These are phyloP conservation scores for Colletotrichum abscissum DNA, from an alignment of 2,329 filamentous ascomycete species.

Conservation along the genomic window DNA sequence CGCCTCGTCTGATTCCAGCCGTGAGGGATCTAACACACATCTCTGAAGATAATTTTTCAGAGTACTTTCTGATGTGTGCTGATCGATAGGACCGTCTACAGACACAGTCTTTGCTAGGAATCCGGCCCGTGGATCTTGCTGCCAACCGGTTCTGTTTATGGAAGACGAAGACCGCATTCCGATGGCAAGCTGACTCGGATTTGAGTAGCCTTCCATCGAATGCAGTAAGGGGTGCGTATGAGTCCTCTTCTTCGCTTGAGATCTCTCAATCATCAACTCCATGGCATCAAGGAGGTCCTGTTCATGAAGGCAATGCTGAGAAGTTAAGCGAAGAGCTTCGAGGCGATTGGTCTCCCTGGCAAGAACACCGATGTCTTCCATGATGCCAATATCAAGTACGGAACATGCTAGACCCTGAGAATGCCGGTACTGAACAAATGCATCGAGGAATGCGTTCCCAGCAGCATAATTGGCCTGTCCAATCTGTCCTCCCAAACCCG, in stretches of 20 bases:
- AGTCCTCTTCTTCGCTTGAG: neutral
- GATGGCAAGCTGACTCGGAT: conserved; percentile 36
- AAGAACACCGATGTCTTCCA: conserved; percentile 53
- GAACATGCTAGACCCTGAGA: conserved; percentile 49
- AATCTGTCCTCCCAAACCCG: conserved; percentile 46
- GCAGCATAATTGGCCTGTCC: conserved; percentile 54
- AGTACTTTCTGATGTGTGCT: neutral
- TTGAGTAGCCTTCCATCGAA: conserved; percentile 13
- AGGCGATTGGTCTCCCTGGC: conserved; percentile 34
- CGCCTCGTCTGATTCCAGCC: conserved; percentile 1
- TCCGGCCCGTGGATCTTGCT: conserved; percentile 39
- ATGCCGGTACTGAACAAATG: conserved; percentile 50
- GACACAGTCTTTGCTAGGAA: conserved; percentile 4
- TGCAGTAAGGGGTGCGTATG: neutral
- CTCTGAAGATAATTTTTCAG: conserved; percentile 12
- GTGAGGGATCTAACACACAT: neutral
- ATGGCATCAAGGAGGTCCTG: conserved; percentile 37
- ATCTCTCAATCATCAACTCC: conserved; percentile 25
- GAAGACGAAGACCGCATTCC: conserved; percentile 26
- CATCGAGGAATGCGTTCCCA: conserved; percentile 54
- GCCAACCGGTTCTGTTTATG: conserved; percentile 33
- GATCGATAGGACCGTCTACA: conserved; percentile 14
- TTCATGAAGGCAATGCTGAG: conserved; percentile 36
- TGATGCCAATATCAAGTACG: conserved; percentile 51
- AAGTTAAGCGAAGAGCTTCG: conserved; percentile 24